Evolutionary conservation across 75 land plant species (phyloP).

Genomic region (Selaginella tamariscina): DNA sequence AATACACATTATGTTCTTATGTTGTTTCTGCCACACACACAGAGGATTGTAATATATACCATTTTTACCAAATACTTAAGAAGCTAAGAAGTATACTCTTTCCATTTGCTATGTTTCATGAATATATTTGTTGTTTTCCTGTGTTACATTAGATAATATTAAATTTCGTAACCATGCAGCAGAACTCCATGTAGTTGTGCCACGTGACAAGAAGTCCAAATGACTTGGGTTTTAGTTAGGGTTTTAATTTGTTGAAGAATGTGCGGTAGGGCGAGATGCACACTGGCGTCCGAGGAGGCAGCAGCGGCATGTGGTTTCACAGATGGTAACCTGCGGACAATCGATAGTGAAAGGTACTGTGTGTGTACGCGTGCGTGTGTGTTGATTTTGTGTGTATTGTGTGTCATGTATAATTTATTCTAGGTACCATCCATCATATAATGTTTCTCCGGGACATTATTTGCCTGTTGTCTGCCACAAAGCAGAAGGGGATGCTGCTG

Average conservation of each 20-base stretch:
- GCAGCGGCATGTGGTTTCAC: slow-evolving; percentile 43
- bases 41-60: neutral
- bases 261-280: slow-evolving; percentile 86
- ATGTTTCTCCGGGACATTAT: slow-evolving; percentile 69
- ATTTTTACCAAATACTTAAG: neutral
- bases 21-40: no score
- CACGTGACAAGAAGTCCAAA: neutral
- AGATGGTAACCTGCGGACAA: slow-evolving; percentile 19
- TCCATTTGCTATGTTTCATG: neutral
- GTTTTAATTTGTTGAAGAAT: slow-evolving; percentile 20
- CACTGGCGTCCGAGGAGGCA: slow-evolving; percentile 48
- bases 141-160: neutral
- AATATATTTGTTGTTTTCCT: neutral
- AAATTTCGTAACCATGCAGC: neutral
- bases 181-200: neutral
- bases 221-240: neutral
- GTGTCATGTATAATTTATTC: neutral
- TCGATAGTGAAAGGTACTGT: slow-evolving; percentile 40
- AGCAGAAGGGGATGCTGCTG: slow-evolving; percentile 24
- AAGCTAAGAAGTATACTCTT: neutral
- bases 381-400: neutral
- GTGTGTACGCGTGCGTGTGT: neutral
- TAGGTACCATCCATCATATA: slow-evolving; percentile 74
- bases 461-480: slow-evolving; percentile 53
- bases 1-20: no score